Evolutionary conservation across 2,329 filamentous ascomycete species (phyloP), one percentile per base, ranked within the genome.

Genomic region (Xylariales sp.): DNA sequence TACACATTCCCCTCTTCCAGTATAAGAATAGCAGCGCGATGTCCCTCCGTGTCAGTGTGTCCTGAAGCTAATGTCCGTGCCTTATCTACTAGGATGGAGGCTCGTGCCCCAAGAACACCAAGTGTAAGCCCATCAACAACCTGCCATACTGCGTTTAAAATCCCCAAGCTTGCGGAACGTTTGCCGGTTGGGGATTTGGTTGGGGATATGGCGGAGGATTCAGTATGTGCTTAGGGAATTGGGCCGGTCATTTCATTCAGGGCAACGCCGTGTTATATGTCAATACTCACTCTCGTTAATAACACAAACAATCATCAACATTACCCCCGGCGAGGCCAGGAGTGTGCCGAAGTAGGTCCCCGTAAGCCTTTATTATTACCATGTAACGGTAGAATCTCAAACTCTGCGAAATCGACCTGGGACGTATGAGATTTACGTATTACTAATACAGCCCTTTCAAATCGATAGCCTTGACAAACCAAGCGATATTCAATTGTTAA

Each of bases 71-170:
- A 68, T 41, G 46, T 43, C 39, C 18, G 7, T 52, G 2, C 59
- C 10, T 30, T 56, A 9, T 39, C 14, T 30, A 36, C 2, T 49
- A 78, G 76, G 71, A 76, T 52, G 76, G 69, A 36, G 76, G 76
- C 28, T 23, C 43, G 14, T 78, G 76, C 63, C 61, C 69, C 1
- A n/a, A 62, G 39, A 62, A 54, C 7, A 75, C 75, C 1, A 65
- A 34, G 10, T 78, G 76, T 75, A 66, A 72, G 62, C 69, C 69
- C 67, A 74, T 76, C 65, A 69, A 78, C 69, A 63, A 71, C 63
- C 64, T 78, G 36, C 76, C 76, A 16, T 78, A 77, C 70, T 78
- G 76, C 49, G 65, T 75, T 58, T 75, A 69, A 52, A 8, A 41
- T 10, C 3, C 50, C 18, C n/a, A 16, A 34, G 8, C 34, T 50